A percentile compares a stretch with the other conserved stretches of the same genome.
Evolutionary conservation across 2,329 filamentous ascomycete species (phyloP).

Genomic region (Myotisia sp.): DNA sequence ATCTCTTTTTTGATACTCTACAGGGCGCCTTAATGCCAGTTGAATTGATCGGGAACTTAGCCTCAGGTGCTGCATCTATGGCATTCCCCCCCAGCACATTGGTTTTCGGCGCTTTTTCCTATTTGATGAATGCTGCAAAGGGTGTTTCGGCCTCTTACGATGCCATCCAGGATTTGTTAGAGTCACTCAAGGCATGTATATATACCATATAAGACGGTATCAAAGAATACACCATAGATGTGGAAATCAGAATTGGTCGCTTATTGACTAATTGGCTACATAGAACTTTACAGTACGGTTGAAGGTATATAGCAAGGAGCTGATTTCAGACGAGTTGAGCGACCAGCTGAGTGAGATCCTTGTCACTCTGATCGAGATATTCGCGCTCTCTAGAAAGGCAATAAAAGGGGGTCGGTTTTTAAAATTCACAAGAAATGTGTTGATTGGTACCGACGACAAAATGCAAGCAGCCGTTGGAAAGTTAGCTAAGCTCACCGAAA

Average conservation of each 20-base stretch:
- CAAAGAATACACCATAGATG: neutral
- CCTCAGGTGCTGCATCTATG: constrained; percentile 25
- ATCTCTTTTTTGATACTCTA: constrained; percentile 24
- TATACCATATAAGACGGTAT: neutral
- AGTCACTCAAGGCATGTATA: constrained; percentile 19
- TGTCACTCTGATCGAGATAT: constrained; percentile 32
- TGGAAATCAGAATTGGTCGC: neutral
- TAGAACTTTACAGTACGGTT: constrained; percentile 33
- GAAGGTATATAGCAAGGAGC: constrained; percentile 28
- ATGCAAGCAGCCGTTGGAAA: constrained; percentile 29
- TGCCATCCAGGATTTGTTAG: constrained; percentile 33
- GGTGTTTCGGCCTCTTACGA: constrained; percentile 35
- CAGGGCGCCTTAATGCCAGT: constrained; percentile 19
- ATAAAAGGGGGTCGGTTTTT: constrained; percentile 28
- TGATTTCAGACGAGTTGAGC: constrained; percentile 26
- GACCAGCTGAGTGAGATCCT: constrained; percentile 32
- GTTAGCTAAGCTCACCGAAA: constrained; percentile 27
- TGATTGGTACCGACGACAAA: constrained; percentile 29
- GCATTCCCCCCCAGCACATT: constrained; percentile 30
- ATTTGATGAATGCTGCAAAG: constrained; percentile 31
- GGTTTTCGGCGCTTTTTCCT: constrained; percentile 27
- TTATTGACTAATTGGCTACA: neutral
- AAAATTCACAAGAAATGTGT: constrained; percentile 29
- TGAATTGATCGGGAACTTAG: constrained; percentile 28
- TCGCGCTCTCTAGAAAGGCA: constrained; percentile 30